A percentile compares a stretch with the other conserved stretches of the same genome.
These are phyloP conservation scores for Termitomyces sp. DNA, from an alignment of 768 basidiomycete species.

Conservation along the genomic window DNA sequence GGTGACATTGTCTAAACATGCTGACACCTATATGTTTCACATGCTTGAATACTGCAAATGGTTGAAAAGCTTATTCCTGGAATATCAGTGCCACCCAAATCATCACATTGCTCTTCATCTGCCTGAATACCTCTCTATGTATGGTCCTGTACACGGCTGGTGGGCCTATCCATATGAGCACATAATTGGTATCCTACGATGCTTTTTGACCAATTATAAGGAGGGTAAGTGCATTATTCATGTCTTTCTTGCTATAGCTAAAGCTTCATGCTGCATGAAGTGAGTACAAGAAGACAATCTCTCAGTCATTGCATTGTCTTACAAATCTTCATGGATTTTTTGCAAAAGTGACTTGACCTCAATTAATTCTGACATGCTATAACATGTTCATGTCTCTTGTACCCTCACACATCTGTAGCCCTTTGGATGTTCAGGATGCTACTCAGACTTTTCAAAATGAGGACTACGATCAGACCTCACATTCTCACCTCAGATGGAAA, in stretches of 20 bases:
- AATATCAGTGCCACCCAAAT: constrained; percentile 21
- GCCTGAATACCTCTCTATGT: constrained; percentile 19
- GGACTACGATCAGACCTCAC: not conserved
- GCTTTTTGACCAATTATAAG: not conserved
- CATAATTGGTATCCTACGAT: constrained; percentile 9
- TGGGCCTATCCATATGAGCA: constrained; percentile 13
- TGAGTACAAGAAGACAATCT: not conserved
- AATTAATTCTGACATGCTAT: not conserved
- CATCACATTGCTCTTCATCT: constrained; percentile 38
- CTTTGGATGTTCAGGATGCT: not conserved
- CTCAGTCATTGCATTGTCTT: not conserved
- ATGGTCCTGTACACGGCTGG: constrained; percentile 23
- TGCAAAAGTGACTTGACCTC: not conserved
- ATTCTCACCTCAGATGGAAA: not conserved
- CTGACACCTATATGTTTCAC: too few species aligned
- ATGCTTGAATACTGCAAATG: not conserved
- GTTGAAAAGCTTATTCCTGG: constrained; percentile 15
- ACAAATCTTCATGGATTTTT: not conserved
- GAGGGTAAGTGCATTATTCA: not conserved
- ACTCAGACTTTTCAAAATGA: not conserved
- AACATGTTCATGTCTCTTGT: not conserved
- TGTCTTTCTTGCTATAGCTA: not conserved
- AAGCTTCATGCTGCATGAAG: not conserved
- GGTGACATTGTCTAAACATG: not conserved
- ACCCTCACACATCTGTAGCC: not conserved